Conservation (phyloP, 2,329 filamentous ascomycete species). For the Escovopsis sp. region DNA sequence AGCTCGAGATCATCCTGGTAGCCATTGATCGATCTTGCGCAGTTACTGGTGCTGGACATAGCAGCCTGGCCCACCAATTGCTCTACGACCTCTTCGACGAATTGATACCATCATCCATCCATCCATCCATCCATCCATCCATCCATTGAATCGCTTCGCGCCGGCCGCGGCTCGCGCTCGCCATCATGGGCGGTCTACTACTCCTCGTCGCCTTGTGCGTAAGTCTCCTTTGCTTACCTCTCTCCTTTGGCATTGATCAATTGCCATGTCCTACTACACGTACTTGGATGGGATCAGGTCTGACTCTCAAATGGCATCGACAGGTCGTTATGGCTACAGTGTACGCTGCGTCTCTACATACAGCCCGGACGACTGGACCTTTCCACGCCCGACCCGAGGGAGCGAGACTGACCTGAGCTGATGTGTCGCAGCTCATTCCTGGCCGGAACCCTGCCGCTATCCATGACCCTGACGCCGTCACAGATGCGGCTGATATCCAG, state of each 20-base stretch:
- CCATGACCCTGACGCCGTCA: constrained; percentile 72
- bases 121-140: no score
- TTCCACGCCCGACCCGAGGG: no score
- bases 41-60: no score
- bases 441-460: constrained; percentile 79
- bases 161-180: constrained; percentile 1
- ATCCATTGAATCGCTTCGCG: constrained; percentile 1
- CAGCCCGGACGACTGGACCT: no score
- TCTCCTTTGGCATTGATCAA: neutral
- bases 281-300: neutral
- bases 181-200: constrained; percentile 6
- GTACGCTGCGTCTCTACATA: constrained; percentile 26
- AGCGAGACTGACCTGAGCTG: neutral
- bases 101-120: no score
- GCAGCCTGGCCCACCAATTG: no score
- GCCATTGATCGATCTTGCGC: no score
- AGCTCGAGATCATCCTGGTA: no score
- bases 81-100: no score
- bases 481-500: constrained; percentile 83
- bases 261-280: no score
- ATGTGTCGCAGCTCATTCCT: constrained; percentile 65
- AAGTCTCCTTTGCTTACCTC: neutral
- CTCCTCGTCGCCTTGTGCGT: constrained; percentile 7
- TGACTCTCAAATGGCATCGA: neutral
- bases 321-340: constrained; percentile 44